These are phyloP conservation scores for Capsicum rhomboideum DNA, from an alignment of 257 asterid genomes.

Conservation along the genomic window DNA sequence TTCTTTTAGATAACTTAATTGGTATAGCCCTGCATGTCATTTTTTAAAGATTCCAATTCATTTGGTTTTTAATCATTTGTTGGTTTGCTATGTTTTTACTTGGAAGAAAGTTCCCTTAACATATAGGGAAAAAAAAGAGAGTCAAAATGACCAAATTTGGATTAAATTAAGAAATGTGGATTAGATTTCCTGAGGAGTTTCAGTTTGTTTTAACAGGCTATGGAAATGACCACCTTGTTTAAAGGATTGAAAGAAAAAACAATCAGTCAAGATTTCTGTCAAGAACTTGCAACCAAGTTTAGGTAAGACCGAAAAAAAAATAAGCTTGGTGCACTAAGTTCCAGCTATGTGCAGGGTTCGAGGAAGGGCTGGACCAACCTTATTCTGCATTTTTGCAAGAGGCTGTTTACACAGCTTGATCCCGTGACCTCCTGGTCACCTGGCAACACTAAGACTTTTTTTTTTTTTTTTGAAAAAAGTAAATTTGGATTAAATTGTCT, in stretches of 20 bases:
- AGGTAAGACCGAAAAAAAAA: slow-evolving; percentile 21
- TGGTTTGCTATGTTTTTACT: not conserved
- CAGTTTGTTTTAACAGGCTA: slow-evolving; percentile 27
- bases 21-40: not conserved
- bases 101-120: not conserved
- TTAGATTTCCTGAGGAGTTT: not conserved
- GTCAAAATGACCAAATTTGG: not conserved
- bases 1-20: not conserved
- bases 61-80: not conserved
- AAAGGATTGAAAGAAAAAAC: slow-evolving; percentile 34
- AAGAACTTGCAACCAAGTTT: slow-evolving; percentile 57
- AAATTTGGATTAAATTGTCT: not conserved
- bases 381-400: too few species aligned
- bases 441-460: too few species aligned
- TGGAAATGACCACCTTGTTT: slow-evolving; percentile 42
- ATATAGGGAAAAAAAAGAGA: not conserved
- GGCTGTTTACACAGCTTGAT: too few species aligned
- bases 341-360: too few species aligned
- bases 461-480: too few species aligned
- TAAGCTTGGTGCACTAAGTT: too few species aligned
- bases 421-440: too few species aligned
- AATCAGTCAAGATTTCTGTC: slow-evolving; percentile 34
- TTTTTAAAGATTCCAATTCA: not conserved
- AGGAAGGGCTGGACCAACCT: too few species aligned
- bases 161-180: not conserved